phyloP scores from a whole-genome alignment of 768 basidiomycete genomes.

The Austroboletus eburneus region DNA sequence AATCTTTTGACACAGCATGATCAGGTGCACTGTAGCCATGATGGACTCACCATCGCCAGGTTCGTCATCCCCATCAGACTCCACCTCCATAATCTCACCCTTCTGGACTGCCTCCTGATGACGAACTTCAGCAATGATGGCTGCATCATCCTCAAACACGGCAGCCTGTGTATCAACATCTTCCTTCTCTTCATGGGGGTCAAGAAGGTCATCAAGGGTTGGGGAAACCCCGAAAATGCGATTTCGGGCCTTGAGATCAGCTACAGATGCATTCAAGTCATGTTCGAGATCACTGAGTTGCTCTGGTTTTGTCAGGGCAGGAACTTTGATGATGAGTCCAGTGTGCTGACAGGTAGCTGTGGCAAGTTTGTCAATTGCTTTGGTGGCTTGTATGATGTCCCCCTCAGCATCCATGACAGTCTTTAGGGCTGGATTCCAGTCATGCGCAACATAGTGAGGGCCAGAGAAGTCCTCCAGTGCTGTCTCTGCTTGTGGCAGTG shows the following conservation, averaged over 20 bases:
- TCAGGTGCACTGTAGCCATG: not conserved
- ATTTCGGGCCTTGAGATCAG: not conserved
- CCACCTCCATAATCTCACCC: not conserved
- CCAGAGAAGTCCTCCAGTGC: not conserved
- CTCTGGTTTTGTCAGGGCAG: not conserved
- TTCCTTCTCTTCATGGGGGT: not conserved
- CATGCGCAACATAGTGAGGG: not conserved
- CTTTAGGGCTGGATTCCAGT: no score
- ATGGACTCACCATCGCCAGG: not conserved
- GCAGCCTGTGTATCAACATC: not conserved
- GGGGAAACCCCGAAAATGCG: not conserved
- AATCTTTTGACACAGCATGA: not conserved
- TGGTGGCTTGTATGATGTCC: no score
- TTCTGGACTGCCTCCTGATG: not conserved
- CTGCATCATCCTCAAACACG: not conserved
- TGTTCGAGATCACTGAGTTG: not conserved
- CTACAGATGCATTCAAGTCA: not conserved
- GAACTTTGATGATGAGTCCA: not conserved
- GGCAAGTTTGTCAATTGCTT: no score
- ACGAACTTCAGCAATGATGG: not conserved
- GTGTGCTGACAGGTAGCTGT: not conserved
- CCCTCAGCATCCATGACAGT: no score
- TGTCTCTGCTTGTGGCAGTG: not conserved
- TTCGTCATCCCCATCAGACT: not conserved
- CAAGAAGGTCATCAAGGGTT: not conserved